Evolutionary conservation across 2,329 filamentous ascomycete genomes (phyloP).

Genomic region (Ploettnerulaceae sp.): DNA sequence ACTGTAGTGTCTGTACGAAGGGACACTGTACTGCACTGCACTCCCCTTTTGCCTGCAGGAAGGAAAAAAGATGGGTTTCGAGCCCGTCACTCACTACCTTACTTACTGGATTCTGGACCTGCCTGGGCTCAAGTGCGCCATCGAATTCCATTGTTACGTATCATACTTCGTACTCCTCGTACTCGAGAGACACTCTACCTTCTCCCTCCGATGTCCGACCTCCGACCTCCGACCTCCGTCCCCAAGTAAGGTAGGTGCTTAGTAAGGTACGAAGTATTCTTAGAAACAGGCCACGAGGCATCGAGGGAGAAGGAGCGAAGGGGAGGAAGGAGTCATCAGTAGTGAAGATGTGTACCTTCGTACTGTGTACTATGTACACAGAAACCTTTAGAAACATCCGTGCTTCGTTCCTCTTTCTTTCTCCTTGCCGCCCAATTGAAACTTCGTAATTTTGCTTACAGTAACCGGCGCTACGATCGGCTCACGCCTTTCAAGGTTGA

Average conservation of each 20-base stretch:
- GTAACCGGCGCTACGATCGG: background rate
- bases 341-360: no score
- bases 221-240: background rate
- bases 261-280: slow-evolving; percentile 14
- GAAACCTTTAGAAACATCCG: slow-evolving; percentile 18
- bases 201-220: background rate
- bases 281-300: slow-evolving; percentile 15
- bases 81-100: no score
- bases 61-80: no score
- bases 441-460: slow-evolving; percentile 20
- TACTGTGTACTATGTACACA: slow-evolving; percentile 9
- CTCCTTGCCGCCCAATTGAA: slow-evolving; percentile 19
- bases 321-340: no score
- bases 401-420: background rate
- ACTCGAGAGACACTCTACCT: no score
- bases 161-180: no score
- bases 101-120: no score
- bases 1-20: no score
- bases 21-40: background rate
- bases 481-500: background rate
- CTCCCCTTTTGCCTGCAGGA: background rate
- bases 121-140: no score
- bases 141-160: no score
- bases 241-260: no score
- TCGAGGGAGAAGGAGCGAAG: no score